Base-by-base conservation (phyloP, 2,329 filamentous ascomycete genomes). In the Paracoccidioides lutzii region DNA sequence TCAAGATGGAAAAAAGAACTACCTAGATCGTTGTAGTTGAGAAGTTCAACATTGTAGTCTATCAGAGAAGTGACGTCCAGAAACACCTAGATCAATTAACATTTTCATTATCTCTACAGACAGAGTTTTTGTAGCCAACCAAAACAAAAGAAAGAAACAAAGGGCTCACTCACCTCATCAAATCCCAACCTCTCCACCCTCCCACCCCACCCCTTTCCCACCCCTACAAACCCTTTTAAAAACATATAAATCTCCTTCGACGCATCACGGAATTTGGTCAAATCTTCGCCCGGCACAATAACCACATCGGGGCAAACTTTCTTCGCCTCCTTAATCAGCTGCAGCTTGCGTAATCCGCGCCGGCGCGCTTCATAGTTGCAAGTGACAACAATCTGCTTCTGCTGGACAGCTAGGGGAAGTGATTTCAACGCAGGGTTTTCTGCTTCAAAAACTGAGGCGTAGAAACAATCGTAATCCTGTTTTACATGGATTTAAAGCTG, bases 281-380 rank as follows among this genome's bases (percentile, higher is more conserved):
- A 75, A 64, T 95, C 90, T 70, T 97, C 90, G 35, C 91, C 90
- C 15, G 94, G 80, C 41, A 93, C 81, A 51, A 96, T 83, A 53
- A 95, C 81, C 14, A 95, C 80, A 56, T 95, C 88, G 0, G 90
- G 90, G 62, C 90, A 95, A 33, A 84, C 70, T 62, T 78, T 82
- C 70, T 81, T 87, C 3, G 91, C 93, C 59, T 96, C 89, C 54
- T 78, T 80, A 66, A 96, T 83, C 60, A 89, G 80, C 77, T 94
- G 90, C 58, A 97, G 78, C 74, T 98, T 97, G 69, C 80, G 69
- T 45, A 77, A 60, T 8, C 75, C 79, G 58, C 80, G 79, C 53
- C 82, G 75, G 40, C 91, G 83, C 28, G 91, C 91, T 67, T 87
- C 88, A 70, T 97, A 97, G 72, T 97, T 97, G 78, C 88, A 94